A percentile compares a stretch with the other conserved stretches of the same genome.
phyloP scores from a whole-genome alignment of 495 filamentous ascomycete genomes.

The Cladorrhinum samala region DNA sequence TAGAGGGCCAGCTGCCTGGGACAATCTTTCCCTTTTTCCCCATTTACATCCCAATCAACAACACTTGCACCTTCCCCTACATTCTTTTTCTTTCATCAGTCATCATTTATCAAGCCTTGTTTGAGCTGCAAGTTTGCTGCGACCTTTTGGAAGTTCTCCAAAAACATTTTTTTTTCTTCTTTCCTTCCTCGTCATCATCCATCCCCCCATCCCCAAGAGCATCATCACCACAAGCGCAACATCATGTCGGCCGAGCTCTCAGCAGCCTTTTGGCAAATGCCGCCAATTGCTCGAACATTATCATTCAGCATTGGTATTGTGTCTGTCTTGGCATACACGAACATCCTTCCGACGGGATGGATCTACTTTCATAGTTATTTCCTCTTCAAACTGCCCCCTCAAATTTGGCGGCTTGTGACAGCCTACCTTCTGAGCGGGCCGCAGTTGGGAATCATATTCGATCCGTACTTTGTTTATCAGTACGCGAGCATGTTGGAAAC shows the following conservation, averaged over 20 bases:
- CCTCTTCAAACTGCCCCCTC: slow-evolving; percentile 59
- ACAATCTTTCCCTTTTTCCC: slow-evolving; percentile 7
- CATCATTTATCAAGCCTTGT: slow-evolving; percentile 18
- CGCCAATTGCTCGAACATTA: slow-evolving; percentile 66
- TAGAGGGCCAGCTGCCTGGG: slow-evolving; percentile 4
- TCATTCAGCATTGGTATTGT: slow-evolving; percentile 59
- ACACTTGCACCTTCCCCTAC: not conserved
- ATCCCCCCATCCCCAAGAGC: not conserved
- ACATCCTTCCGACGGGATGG: slow-evolving; percentile 46
- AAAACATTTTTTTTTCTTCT: not conserved
- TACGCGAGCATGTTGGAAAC: slow-evolving; percentile 41
- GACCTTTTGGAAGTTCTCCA: slow-evolving; percentile 14
- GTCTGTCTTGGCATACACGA: slow-evolving; percentile 56
- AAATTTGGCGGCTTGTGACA: slow-evolving; percentile 52
- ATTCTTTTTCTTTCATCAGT: slow-evolving; percentile 9
- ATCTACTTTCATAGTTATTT: slow-evolving; percentile 52
- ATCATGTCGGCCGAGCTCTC: slow-evolving; percentile 34
- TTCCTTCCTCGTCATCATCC: not conserved
- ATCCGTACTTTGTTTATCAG: slow-evolving; percentile 65
- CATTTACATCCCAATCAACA: slow-evolving; percentile 5
- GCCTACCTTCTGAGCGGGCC: slow-evolving; percentile 66
- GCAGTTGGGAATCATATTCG: slow-evolving; percentile 61
- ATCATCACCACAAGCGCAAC: slow-evolving; percentile 1
- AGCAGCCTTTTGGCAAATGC: slow-evolving; percentile 65
- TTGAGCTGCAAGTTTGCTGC: slow-evolving; percentile 17